Evolutionary conservation across 352 stramenopile genomes (phyloP).

Genomic region (Phytophthora cajani): DNA sequence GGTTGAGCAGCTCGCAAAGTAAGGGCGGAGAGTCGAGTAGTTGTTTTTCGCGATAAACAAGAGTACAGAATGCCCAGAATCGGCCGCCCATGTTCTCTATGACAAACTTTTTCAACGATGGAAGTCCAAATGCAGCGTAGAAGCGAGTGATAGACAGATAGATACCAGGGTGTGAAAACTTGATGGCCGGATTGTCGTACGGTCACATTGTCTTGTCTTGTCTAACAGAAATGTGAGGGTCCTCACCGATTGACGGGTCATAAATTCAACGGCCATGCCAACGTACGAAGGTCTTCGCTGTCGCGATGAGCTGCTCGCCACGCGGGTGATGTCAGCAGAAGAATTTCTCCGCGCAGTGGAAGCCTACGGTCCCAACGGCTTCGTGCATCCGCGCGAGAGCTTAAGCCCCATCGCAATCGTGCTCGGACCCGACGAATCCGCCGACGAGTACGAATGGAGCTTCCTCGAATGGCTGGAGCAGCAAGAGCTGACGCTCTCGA

Average conservation of each 20-base stretch:
- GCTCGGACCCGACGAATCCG: background rate
- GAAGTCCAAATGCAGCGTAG: no score
- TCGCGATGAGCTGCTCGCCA: background rate
- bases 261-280: background rate
- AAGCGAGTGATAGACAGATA: background rate
- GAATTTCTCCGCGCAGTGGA: background rate
- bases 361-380: background rate
- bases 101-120: no score
- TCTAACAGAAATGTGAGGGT: background rate
- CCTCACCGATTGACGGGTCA: background rate
- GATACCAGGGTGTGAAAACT: background rate
- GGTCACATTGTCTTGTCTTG: background rate
- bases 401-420: background rate
- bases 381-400: background rate
- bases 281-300: background rate
- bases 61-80: no score
- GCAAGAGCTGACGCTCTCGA: background rate
- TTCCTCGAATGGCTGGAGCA: background rate
- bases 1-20: conserved; percentile 27
- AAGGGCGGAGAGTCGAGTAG: background rate
- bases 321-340: background rate
- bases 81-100: no score
- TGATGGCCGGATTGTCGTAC: background rate
- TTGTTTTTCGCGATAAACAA: background rate
- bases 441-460: background rate